Percentiles rank a stretch among this genome's conserved stretches.
phyloP scores from a whole-genome alignment of 805 yeast genomes.

The Yarrowia yakushimensis region DNA sequence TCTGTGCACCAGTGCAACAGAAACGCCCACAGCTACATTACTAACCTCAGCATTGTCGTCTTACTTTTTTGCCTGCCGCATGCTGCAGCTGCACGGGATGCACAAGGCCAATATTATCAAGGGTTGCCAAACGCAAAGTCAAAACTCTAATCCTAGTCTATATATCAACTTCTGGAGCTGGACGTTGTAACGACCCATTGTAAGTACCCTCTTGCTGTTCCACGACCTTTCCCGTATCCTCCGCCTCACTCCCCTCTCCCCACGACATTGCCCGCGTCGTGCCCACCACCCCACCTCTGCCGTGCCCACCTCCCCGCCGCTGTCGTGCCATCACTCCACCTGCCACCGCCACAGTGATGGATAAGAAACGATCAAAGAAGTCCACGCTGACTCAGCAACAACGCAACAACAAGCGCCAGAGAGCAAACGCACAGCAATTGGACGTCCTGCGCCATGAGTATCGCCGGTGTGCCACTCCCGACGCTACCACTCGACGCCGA shows the following conservation, averaged over 20 bases:
- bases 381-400: constrained; percentile 38
- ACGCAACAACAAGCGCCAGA: constrained; percentile 50
- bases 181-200: not conserved
- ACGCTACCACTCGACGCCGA: constrained; percentile 32
- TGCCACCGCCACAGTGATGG: not conserved
- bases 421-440: constrained; percentile 79
- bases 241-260: not conserved
- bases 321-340: not conserved
- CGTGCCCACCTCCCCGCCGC: not conserved
- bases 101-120: constrained; percentile 7
- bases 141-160: constrained; percentile 13
- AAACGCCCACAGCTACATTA: too few relatives aligned
- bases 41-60: too few relatives aligned
- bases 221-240: not conserved
- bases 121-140: not conserved
- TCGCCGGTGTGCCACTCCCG: constrained; percentile 70
- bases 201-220: not conserved
- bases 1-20: too few relatives aligned
- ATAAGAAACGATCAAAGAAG: constrained; percentile 20
- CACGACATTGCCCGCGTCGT: not conserved
- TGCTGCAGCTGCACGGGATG: not conserved
- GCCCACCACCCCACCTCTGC: not conserved
- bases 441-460: constrained; percentile 66
- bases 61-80: not conserved
- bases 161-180: constrained; percentile 2